Base-by-base conservation (phyloP, 2,329 filamentous ascomycete genomes). In the Monosporascus sp. region DNA sequence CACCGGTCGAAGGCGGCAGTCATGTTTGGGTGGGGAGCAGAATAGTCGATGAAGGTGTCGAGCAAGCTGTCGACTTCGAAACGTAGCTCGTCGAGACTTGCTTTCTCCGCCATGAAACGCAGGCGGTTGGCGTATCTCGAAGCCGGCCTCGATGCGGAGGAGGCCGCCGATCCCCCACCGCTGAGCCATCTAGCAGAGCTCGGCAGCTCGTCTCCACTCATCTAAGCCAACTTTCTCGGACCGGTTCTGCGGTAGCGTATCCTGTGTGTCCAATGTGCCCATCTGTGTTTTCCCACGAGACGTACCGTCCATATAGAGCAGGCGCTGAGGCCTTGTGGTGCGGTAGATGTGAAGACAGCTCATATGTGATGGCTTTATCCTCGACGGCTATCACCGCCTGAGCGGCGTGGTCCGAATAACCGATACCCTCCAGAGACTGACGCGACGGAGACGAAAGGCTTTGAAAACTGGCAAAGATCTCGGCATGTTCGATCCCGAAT, bases 401-500 rank as follows among this genome's bases (percentile, higher is more conserved):
- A 14, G 17, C 15, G 48, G 20, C 9, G 6, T 17, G 17, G 2
- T 7, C 18, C 9, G 24, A 20, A 11, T 49, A 4, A 26, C 15
- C 7, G 20, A 37, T 24, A 44, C 44, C 38, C 44, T 11, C 41
- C 45, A 41, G 48, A 24, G 31, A 17, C 9, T 43, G 6, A 14
- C 35, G 26, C 20, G n/a, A 37, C 15, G 50, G 51, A 35, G 48
- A 18, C 37, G 20, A 38, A 8, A 46, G 11, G 9, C 37, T 26
- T 31, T 52, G 41, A 24, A 48, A 50, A 18, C 67, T 66, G 1
- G 86, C 84, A 69, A 91, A 91, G 3, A 74, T 65, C 58, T 87
- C 74, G 0, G 87, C 85, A 68, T 91, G 88, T 61, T 91, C 87
- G 3, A 86, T 78, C 65, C 91, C 88, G 63, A 91, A 91, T 0